Conservation (phyloP, 148 eudicot species). For the Limonium bicolor region DNA sequence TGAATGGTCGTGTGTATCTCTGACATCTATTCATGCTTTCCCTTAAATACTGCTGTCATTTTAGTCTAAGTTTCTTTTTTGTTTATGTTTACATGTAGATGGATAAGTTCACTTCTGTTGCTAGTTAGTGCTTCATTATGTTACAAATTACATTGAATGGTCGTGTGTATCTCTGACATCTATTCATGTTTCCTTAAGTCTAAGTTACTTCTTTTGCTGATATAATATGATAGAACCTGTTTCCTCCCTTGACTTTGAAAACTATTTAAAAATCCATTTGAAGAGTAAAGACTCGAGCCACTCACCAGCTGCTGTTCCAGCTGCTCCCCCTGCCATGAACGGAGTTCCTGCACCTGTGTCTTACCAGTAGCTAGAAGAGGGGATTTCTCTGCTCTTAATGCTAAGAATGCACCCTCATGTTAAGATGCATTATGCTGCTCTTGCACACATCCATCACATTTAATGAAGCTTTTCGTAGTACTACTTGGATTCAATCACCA, state of each 20-base stretch:
- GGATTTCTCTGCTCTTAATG: slow-evolving; percentile 69
- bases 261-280: slow-evolving; percentile 90
- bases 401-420: slow-evolving; percentile 53
- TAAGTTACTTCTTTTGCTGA: not conserved
- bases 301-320: no score
- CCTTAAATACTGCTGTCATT: not conserved
- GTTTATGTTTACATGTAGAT: not conserved
- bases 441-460: slow-evolving; percentile 75
- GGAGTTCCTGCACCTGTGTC: slow-evolving; percentile 41
- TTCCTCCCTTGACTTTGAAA: slow-evolving; percentile 42
- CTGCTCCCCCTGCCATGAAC: slow-evolving; percentile 25
- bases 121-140: no score
- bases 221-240: not conserved
- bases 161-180: no score
- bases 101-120: no score
- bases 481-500: no score
- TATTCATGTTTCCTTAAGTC: not conserved
- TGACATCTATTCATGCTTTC: not conserved
- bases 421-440: slow-evolving; percentile 95
- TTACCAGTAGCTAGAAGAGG: slow-evolving; percentile 91
- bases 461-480: no score
- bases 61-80: no score
- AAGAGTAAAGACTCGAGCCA: slow-evolving; percentile 70
- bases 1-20: no score
- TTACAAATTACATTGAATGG: no score